Percentiles rank a stretch among this genome's conserved stretches.
These are phyloP conservation scores for Chrysophaeum taylorii DNA, from an alignment of 352 stramenopile species.

Conservation along the genomic window DNA sequence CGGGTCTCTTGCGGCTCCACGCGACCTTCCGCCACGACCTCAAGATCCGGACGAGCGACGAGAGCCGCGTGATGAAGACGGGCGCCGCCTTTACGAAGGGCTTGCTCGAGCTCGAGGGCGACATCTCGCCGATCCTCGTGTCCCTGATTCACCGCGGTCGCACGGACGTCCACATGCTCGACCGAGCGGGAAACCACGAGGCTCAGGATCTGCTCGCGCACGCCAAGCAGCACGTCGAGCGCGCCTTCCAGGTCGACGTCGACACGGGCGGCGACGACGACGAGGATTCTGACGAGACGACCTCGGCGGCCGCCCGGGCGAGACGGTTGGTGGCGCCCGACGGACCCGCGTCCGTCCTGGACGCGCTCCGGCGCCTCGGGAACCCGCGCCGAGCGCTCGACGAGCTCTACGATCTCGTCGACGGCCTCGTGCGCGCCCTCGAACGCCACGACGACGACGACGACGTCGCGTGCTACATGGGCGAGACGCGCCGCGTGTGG, in stretches of 20 bases:
- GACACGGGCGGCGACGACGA: conserved; percentile 32
- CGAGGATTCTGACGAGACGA: conserved; percentile 10
- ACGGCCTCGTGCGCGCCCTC: conserved; percentile 38
- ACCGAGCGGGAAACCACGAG: conserved; percentile 92
- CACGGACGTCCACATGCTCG: conserved; percentile 85
- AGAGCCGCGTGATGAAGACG: conserved; percentile 98
- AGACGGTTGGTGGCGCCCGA: conserved; percentile 42
- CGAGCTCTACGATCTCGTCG: conserved; percentile 59
- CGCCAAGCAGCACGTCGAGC: conserved; percentile 69
- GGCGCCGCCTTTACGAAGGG: conserved; percentile 98
- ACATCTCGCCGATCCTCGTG: conserved; percentile 97
- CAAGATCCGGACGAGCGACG: conserved; percentile 98
- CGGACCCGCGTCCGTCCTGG: conserved; percentile 59
- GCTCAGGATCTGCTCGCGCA: conserved; percentile 84
- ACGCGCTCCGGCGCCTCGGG: conserved; percentile 59
- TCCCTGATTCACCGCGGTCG: conserved; percentile 78
- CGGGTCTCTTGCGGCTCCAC: conserved; percentile 91
- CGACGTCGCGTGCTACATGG: neutral
- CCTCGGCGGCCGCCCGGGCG: neutral
- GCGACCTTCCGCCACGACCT: conserved; percentile 98
- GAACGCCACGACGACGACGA: neutral
- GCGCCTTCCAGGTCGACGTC: conserved; percentile 54
- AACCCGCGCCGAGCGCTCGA: conserved; percentile 61
- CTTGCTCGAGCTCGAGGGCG: conserved; percentile 94
- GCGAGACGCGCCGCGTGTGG: conserved; percentile 7